phyloP scores from a whole-genome alignment of 352 stramenopile species.

The Phytophthora kernoviae region DNA sequence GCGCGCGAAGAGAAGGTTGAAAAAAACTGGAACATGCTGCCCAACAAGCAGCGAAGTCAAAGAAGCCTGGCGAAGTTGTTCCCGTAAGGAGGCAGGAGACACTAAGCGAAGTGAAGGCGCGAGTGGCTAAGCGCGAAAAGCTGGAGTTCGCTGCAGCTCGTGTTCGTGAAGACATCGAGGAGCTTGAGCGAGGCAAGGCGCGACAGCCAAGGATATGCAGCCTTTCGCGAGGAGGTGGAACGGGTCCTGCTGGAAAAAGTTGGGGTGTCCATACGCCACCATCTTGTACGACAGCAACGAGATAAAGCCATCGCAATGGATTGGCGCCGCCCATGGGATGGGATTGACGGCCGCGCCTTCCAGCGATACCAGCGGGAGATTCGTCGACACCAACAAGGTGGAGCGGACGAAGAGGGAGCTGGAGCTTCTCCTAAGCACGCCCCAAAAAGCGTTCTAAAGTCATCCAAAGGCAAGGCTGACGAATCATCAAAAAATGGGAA shows the following conservation, averaged over 20 bases:
- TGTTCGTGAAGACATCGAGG: constrained; percentile 40
- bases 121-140: constrained; percentile 39
- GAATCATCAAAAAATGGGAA: constrained; percentile 28
- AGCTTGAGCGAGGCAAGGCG: constrained; percentile 48
- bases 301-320: constrained; percentile 63
- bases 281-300: constrained; percentile 67
- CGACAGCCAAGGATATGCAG: constrained; percentile 52
- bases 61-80: constrained; percentile 1
- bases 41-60: constrained; percentile 21
- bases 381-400: constrained; percentile 38
- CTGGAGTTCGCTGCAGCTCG: constrained; percentile 44
- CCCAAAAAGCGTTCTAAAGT: constrained; percentile 11
- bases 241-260: constrained; percentile 56
- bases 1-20: constrained; percentile 24
- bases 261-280: constrained; percentile 48
- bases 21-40: constrained; percentile 20
- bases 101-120: constrained; percentile 42
- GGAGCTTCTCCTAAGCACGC: constrained; percentile 9
- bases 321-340: constrained; percentile 71
- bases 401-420: constrained; percentile 20
- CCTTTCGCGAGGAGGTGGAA: constrained; percentile 70
- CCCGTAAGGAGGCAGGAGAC: constrained; percentile 22
- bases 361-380: constrained; percentile 58
- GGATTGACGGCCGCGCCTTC: constrained; percentile 62
- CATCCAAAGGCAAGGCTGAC: constrained; percentile 9